Percentiles rank a stretch among this genome's conserved stretches.
Evolutionary conservation across 352 stramenopile genomes (phyloP).

Genomic region (Blastocystis hominis): DNA sequence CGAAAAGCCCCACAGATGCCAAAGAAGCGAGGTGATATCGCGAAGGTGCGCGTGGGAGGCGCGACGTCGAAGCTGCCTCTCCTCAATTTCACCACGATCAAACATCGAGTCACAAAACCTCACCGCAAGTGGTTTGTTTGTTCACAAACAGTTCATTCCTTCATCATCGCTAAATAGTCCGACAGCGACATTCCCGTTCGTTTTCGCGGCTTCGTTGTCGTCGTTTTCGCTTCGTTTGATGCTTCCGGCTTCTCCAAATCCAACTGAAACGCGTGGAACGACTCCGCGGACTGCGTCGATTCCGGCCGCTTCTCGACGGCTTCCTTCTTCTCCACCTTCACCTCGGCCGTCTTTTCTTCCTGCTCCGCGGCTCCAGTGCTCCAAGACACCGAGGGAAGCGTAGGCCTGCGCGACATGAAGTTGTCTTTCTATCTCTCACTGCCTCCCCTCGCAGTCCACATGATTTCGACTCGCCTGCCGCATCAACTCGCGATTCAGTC

Average conservation of each 20-base stretch:
- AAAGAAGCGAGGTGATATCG: neutral
- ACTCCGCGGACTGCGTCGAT: neutral
- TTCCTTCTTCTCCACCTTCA: neutral
- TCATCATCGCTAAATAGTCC: conserved; percentile 27
- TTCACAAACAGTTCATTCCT: neutral
- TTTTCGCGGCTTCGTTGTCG: neutral
- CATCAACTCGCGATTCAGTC: conserved; percentile 33
- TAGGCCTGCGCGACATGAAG: conserved; percentile 33
- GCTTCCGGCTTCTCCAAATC: neutral
- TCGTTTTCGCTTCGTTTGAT: neutral
- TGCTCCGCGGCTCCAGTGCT: conserved; percentile 3
- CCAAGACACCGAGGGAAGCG: conserved; percentile 31
- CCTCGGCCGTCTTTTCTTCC: neutral
- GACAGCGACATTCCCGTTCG: conserved; percentile 44
- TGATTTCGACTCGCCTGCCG: neutral
- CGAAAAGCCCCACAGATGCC: neutral
- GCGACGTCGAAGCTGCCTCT: neutral
- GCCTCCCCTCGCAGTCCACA: neutral
- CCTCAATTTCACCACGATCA: neutral
- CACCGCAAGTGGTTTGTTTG: neutral
- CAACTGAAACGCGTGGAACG: conserved; percentile 22
- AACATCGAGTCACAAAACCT: neutral
- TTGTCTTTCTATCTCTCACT: conserved; percentile 42
- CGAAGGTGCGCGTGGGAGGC: neutral
- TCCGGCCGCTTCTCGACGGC: neutral